Evolutionary conservation across 2,329 filamentous ascomycete genomes (phyloP).

Genomic region (Teratosphaeria gauchensis): DNA sequence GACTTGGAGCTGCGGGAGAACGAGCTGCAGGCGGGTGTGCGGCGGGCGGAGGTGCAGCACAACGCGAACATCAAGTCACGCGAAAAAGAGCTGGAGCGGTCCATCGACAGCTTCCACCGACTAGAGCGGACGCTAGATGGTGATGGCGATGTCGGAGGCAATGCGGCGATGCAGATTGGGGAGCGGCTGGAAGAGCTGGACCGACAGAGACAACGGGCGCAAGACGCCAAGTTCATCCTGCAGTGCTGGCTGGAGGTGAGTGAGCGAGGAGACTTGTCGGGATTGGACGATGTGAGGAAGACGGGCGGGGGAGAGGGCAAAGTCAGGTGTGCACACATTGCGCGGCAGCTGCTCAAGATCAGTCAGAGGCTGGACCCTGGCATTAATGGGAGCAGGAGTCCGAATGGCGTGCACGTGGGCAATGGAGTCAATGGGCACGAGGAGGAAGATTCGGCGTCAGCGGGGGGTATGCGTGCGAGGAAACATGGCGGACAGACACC

Average conservation of each 20-base stretch:
- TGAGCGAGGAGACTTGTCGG: constrained; percentile 74
- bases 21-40: constrained; percentile 79
- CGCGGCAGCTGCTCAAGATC: constrained; percentile 85
- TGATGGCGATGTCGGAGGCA: constrained; percentile 56
- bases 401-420: constrained; percentile 20
- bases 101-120: constrained; percentile 83
- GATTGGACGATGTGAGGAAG: constrained; percentile 79
- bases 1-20: constrained; percentile 86
- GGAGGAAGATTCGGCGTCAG: constrained; percentile 31
- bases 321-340: constrained; percentile 86
- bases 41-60: constrained; percentile 84
- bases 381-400: constrained; percentile 25
- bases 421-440: constrained; percentile 42
- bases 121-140: constrained; percentile 69
- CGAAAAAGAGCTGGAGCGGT: constrained; percentile 80
- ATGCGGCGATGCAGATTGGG: constrained; percentile 88
- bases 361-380: constrained; percentile 78
- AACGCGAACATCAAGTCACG: constrained; percentile 81
- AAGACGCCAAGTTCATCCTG: constrained; percentile 90
- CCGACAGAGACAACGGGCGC: constrained; percentile 75
- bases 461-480: constrained; percentile 40
- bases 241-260: constrained; percentile 96
- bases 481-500: constrained; percentile 36
- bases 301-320: constrained; percentile 84
- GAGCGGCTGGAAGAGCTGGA: constrained; percentile 90